Evolutionary conservation across 306 rosid species (phyloP).

Genomic region (Fagus sylvatica): DNA sequence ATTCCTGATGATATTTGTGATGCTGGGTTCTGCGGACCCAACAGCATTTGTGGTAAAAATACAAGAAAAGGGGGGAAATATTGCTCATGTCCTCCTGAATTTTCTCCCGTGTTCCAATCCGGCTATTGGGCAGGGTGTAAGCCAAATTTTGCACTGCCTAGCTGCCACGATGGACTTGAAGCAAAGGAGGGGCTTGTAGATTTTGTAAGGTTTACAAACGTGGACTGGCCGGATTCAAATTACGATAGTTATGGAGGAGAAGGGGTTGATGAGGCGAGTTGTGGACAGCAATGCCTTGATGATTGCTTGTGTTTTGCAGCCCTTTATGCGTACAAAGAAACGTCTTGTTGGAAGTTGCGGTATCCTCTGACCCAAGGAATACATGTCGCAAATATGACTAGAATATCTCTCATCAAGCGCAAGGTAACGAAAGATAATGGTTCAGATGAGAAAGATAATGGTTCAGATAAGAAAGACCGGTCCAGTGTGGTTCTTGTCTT

Average conservation of each 20-base stretch:
- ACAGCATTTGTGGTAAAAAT: too few species aligned
- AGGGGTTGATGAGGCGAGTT: slow-evolving; percentile 5
- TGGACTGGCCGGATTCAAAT: slow-evolving; percentile 1
- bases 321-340: neutral
- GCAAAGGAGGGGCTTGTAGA: neutral
- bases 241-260: too few species aligned
- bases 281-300: slow-evolving; percentile 1
- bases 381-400: neutral
- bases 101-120: too few species aligned
- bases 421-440: neutral
- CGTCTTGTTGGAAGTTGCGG: slow-evolving; percentile 4
- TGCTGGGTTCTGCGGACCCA: too few species aligned
- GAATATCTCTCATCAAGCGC: neutral
- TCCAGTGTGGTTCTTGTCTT: neutral
- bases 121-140: too few species aligned
- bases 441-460: too few species aligned
- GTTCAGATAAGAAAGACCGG: neutral
- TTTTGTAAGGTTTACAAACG: accelerated
- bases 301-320: slow-evolving; percentile 19
- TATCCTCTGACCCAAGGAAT: slow-evolving; percentile 33
- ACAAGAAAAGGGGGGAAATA: accelerated
- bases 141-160: too few species aligned
- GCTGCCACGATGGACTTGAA: too few species aligned
- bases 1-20: too few species aligned
- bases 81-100: accelerated